Base-by-base conservation (phyloP, 768 basidiomycete genomes). In the Trametes cingulata region DNA sequence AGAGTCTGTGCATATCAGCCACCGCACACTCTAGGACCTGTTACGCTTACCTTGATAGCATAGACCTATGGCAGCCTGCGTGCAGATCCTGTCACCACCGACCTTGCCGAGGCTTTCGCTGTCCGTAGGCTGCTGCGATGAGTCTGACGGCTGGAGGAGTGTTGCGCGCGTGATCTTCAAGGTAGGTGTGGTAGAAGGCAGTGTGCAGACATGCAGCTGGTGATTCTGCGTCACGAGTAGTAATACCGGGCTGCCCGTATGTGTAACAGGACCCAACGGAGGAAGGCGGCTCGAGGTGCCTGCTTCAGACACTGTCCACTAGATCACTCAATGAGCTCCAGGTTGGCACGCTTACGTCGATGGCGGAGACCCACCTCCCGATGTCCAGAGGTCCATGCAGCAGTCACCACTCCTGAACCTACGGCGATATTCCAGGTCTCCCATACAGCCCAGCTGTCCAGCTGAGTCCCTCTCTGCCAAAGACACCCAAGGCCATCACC, bases 151-250 rank as follows among this genome's bases (percentile, higher is more conserved):
- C 45, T 78, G 75, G 17, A 73, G 71, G 17, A 90, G 74, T 15
- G 83, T 79, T 58, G 78, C 82, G 35, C 75, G 79, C 29, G 85
- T 65, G 41, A 78, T 75, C 67, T 78, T 82, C 27, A 87, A 65
- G 9, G 75, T 70, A 1, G 77, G 67, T 2, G 67, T 46, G 63
- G 80, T 79, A 46, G 80, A 74, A 15, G 82, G 82, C 43, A 84
- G 68, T 65, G 82, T 85, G 69, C 79, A 84, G 46, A 86, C 68
- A 50, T 82, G 77, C 19, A 86, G 72, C 35, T 77, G 78, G 50
- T 85, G 83, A 56, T 84, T 78, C 71, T 89, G 82, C 0, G 87
- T 88, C 15, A 91, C 83, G 13, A 89, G 75, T 12, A 88, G 62
- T 42, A 91, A 75, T 8, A 81, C 81, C n/a, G 82, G 80, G 47